phyloP scores from a whole-genome alignment of 176 grass and related monocot species.

The Olyra latifolia region DNA sequence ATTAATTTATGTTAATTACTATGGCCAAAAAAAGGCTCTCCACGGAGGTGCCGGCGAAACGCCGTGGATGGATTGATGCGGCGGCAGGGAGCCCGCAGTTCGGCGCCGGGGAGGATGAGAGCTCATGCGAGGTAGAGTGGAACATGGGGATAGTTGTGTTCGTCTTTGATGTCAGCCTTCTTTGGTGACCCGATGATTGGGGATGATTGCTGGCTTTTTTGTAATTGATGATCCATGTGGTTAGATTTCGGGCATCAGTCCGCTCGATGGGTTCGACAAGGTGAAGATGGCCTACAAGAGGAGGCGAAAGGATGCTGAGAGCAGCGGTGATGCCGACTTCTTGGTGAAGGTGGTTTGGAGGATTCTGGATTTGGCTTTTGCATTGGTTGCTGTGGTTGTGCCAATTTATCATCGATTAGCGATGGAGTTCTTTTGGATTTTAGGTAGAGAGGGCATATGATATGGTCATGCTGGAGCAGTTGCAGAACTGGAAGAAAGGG shows the following conservation, averaged over 20 bases:
- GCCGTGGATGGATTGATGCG: slow-evolving; percentile 20
- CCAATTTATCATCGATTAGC: not conserved
- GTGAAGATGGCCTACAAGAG: slow-evolving; percentile 56
- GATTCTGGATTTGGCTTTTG: not conserved
- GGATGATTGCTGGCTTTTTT: not conserved
- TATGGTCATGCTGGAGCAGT: slow-evolving; percentile 60
- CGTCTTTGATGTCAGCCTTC: not conserved
- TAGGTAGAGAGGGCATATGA: slow-evolving; percentile 68
- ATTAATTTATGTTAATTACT: not conserved
- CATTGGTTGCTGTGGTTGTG: not conserved
- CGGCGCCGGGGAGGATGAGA: slow-evolving; percentile 41
- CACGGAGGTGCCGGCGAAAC: slow-evolving; percentile 10
- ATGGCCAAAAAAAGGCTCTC: slow-evolving; percentile 9
- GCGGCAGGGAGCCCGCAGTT: slow-evolving; percentile 39
- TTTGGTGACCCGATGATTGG: not conserved
- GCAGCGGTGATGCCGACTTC: slow-evolving; percentile 32
- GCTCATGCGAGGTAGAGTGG: slow-evolving; percentile 52
- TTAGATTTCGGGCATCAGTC: slow-evolving; percentile 62
- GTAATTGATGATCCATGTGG: slow-evolving; percentile 7
- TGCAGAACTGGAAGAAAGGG: slow-evolving; percentile 63
- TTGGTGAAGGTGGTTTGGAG: slow-evolving; percentile 44
- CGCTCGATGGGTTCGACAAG: slow-evolving; percentile 56
- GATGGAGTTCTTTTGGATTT: slow-evolving; percentile 12
- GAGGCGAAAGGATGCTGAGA: slow-evolving; percentile 54
- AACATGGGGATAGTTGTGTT: not conserved